A percentile compares a stretch with the other conserved stretches of the same genome.
Conservation (phyloP, 192 early-diverging fungal species). For the Coemansia sp. region DNA sequence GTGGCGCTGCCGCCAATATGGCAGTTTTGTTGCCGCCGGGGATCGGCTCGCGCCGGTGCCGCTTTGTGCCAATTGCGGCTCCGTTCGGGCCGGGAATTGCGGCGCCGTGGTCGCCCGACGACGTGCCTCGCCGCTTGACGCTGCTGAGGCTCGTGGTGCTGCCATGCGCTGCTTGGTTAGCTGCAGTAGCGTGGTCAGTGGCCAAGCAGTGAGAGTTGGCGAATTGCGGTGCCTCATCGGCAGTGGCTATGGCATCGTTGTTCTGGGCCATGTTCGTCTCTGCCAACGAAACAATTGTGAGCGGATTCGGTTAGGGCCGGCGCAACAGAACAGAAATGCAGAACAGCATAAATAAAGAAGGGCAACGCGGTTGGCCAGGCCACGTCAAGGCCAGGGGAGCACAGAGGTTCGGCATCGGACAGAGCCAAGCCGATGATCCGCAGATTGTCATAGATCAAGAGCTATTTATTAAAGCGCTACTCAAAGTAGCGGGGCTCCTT, state of each 20-base stretch:
- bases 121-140: conserved; percentile 18
- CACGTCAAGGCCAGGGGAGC: no score
- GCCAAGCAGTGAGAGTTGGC: background rate
- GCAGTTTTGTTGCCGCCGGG: background rate
- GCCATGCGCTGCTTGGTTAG: background rate
- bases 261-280: background rate
- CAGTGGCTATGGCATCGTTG: background rate
- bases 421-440: no score
- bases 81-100: background rate
- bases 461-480: conserved; percentile 8
- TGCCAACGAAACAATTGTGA: no score
- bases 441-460: background rate
- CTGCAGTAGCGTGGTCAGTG: background rate
- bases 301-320: no score
- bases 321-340: no score
- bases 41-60: conserved; percentile 13
- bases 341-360: no score
- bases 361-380: no score
- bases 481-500: conserved; percentile 70
- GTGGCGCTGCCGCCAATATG: background rate
- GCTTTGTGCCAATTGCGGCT: conserved; percentile 7
- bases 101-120: background rate
- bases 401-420: no score
- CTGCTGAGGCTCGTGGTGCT: conserved; percentile 19
- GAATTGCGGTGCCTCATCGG: background rate